phyloP scores from a whole-genome alignment of 257 asterid species.

The Thymus mandschuricus region DNA sequence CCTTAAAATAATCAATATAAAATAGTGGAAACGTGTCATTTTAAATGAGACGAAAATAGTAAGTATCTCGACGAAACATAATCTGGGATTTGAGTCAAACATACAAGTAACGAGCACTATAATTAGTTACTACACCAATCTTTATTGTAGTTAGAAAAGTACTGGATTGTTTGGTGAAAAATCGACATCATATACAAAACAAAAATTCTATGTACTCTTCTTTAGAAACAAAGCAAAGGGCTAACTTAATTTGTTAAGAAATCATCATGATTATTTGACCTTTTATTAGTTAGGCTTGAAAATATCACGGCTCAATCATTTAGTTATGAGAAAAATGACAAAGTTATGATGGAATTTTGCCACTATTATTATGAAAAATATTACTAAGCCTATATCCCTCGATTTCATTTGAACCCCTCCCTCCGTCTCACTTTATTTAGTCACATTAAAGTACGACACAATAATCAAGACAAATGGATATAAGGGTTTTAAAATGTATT shows the following conservation, averaged over 20 bases:
- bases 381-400: not conserved
- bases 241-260: conserved; percentile 1
- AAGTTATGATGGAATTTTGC: not conserved
- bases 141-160: conserved; percentile 14
- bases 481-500: no score
- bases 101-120: conserved; percentile 10
- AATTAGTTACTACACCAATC: conserved; percentile 12
- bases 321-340: conserved; percentile 19
- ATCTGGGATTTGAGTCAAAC: conserved; percentile 4
- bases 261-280: conserved; percentile 29
- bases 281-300: not conserved
- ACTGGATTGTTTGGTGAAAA: conserved; percentile 33
- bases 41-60: not conserved
- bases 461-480: no score
- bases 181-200: conserved; percentile 31
- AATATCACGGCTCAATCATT: conserved; percentile 24
- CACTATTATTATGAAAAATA: not conserved
- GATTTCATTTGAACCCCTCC: not conserved
- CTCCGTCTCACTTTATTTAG: no score
- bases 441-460: no score
- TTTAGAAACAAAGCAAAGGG: conserved; percentile 11
- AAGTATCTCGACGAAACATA: not conserved
- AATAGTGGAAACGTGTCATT: no score
- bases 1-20: no score
- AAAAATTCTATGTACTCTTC: not conserved